Base-by-base conservation (phyloP, 1,139 yeast genomes). In the Zygoascus hellenicus region DNA sequence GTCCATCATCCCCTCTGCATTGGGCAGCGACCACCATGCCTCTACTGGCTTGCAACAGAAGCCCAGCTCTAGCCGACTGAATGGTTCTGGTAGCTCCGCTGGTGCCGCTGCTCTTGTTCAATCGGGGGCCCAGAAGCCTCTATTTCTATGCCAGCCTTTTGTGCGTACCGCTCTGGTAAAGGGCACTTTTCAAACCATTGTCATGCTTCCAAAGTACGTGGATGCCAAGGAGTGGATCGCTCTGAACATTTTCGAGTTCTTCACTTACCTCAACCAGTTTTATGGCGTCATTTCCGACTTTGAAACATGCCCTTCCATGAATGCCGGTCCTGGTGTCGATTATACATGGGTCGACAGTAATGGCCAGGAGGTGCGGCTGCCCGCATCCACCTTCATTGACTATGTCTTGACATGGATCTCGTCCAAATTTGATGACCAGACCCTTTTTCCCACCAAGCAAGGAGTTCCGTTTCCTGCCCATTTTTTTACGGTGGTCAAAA, bases 221-320 rank as follows among this genome's bases (percentile, higher is more conserved):
- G 97, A 94, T 61, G 75, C 79, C 52, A 86, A 90, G 45, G 99
- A 92, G 65, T 92, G 99, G 99, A 74, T 92, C 17, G 97, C 97
- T 1, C 75, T 94, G 47, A 92, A 90, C 63, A 81, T 88, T 9
- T 90, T 90, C 66, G 98, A 92, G 65, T 79, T 87, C 58, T 89
- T 83, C 70, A 84, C 87, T 48, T 87, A 88, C 60, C 68, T 92
- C 54, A 85, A 86, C 58, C 92, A 86, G 61, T 88, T 90, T 59
- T 89, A 87, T 63, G 95, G 94, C 1, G 86, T 89, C 14, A 77
- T 92, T 44, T 78, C 89, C 2, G 97, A 90, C 58, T 88, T 85
- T 58, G 95, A 87, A 58, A 77, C 81, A 19, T 87, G 82, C 59
- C 96, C 96, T 10, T 83, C 94, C 3, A 92, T 92, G 98, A 88